Evolutionary conservation across 2,329 filamentous ascomycete genomes (phyloP).

Genomic region (Lecanoromycetidae sp.): DNA sequence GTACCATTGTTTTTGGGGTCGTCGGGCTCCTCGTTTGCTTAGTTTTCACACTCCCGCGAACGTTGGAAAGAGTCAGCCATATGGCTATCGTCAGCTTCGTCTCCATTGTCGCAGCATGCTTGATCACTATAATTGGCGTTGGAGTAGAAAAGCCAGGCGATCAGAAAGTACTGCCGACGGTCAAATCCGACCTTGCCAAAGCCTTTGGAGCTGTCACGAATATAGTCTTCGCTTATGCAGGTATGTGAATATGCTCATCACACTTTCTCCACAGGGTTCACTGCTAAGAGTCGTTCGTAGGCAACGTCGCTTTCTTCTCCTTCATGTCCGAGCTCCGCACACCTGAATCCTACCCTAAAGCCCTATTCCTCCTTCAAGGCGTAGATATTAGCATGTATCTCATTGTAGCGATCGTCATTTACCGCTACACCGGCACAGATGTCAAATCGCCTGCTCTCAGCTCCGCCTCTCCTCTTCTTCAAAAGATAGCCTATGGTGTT

Average conservation of each 20-base stretch:
- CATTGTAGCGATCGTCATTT: constrained; percentile 54
- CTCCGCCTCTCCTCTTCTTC: constrained; percentile 44
- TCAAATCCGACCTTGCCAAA: constrained; percentile 37
- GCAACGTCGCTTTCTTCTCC: constrained; percentile 57
- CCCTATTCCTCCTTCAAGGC: constrained; percentile 49
- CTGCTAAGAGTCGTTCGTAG: constrained; percentile 20
- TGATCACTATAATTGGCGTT: constrained; percentile 55
- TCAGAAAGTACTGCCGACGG: constrained; percentile 27
- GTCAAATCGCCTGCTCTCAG: constrained; percentile 56
- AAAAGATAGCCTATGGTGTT: constrained; percentile 56
- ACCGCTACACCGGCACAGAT: constrained; percentile 49
- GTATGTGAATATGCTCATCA: constrained; percentile 24
- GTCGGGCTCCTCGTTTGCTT: constrained; percentile 48
- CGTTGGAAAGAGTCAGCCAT: constrained; percentile 50
- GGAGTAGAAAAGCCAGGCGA: constrained; percentile 37
- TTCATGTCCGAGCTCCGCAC: constrained; percentile 53
- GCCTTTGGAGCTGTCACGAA: constrained; percentile 53
- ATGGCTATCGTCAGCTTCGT: constrained; percentile 52
- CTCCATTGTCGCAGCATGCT: constrained; percentile 51
- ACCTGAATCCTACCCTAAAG: constrained; percentile 49
- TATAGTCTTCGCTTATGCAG: constrained; percentile 58
- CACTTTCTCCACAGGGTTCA: constrained; percentile 18
- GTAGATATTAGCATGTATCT: constrained; percentile 52
- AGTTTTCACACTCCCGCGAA: constrained; percentile 48
- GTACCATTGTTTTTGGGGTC: constrained; percentile 53